Evolutionary conservation across 73 alveolate genomes (phyloP), one percentile per base, ranked within the genome.

Genomic region (Breviolum minutum): DNA sequence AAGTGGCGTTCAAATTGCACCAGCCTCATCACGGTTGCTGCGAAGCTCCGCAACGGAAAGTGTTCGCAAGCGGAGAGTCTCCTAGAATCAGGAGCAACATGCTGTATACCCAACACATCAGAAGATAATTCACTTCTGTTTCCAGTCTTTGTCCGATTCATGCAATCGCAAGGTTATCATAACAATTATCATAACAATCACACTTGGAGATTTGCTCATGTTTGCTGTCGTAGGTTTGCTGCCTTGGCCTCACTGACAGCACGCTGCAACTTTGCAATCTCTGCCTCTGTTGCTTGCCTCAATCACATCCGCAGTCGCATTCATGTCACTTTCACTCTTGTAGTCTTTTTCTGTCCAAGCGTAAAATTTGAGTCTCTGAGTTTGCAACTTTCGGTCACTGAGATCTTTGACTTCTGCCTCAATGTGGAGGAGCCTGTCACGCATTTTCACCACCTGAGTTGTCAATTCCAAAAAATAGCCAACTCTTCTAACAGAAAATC

Each of bases 1-100:
- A 17, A 2, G n/a, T 22, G 24, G 77, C 24, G 77, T 14, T 68
- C 77, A 17, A 14, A 2, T 22, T 22, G 77, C n/a, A 17, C 2
- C 13, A 17, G 90, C 98, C 98, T 92, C 98, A 12, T 92, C 90
- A 2, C 68, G 74, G 66, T 92, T 92, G 98, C 98, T 92, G 32
- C 98, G 98, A 54, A 92, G 80, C 98, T 92, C 98, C 30, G 98
- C 98, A 30, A 92, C 98, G 7, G 98, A 92, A 63, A 92, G 98
- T 66, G 83, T 80, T 24, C 98, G 77, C 90, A 92, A n/a, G 63
- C 87, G 98, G 29, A 92, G 90, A 17, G 98, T 92, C 89, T 92
- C 98, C 98, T 92, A 26, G 62, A 11, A 40, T 30, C 60, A 13
- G 4, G 70, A 17, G 29, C n/a, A 9, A 17, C 71, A 60, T 29